These are phyloP conservation scores for Sclerotinia borealis DNA, from an alignment of 2,329 filamentous ascomycete species.

Conservation along the genomic window DNA sequence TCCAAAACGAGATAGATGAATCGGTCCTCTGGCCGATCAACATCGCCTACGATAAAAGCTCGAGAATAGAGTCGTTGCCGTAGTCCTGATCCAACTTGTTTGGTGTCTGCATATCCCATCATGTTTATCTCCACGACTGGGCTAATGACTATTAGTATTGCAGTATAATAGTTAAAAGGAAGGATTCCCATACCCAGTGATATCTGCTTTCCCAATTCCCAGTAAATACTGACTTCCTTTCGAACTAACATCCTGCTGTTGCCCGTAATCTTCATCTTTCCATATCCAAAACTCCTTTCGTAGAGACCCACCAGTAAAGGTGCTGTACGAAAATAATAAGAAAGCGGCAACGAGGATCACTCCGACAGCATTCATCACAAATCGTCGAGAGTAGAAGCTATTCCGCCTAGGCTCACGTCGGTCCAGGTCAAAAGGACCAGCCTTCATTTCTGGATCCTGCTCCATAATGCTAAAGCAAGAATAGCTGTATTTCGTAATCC, in stretches of 20 bases:
- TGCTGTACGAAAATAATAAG: not conserved
- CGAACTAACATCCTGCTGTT: slow-evolving; percentile 11
- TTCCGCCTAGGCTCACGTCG: not conserved
- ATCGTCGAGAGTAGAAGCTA: not conserved
- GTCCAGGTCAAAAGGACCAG: not conserved
- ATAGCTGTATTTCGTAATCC: not conserved
- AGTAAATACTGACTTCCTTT: slow-evolving; percentile 46
- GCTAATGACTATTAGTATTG: slow-evolving; percentile 35
- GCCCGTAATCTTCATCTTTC: not conserved
- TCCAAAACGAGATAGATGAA: slow-evolving; percentile 87
- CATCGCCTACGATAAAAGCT: slow-evolving; percentile 77
- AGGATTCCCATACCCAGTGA: slow-evolving; percentile 53
- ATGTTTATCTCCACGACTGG: slow-evolving; percentile 87
- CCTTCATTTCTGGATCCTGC: slow-evolving; percentile 2
- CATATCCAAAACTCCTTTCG: slow-evolving; percentile 10
- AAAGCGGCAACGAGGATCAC: not conserved
- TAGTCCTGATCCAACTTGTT: slow-evolving; percentile 75
- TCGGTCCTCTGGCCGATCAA: slow-evolving; percentile 58
- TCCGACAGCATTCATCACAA: not conserved
- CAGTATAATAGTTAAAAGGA: not conserved
- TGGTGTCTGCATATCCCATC: slow-evolving; percentile 85
- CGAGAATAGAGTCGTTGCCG: slow-evolving; percentile 84
- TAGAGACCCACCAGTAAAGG: not conserved
- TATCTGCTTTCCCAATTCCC: slow-evolving; percentile 66
- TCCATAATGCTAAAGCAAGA: not conserved